Conservation (phyloP, 257 asterid species). For the Voacanga thouarsii region DNA sequence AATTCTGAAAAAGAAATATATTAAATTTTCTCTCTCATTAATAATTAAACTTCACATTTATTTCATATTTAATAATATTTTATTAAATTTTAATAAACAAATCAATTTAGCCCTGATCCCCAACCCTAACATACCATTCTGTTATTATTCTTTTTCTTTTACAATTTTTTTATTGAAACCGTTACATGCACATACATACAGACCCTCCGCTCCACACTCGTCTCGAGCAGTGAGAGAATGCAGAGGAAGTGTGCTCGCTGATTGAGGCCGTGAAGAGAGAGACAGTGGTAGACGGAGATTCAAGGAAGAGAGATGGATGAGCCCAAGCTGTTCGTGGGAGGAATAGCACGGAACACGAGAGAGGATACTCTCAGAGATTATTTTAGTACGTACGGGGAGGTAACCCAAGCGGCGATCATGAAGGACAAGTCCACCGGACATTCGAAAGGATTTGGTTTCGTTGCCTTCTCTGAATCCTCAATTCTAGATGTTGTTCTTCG, state of each 20-base stretch:
- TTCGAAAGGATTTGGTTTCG: conserved; percentile 44
- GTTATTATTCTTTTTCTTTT: too few relatives aligned
- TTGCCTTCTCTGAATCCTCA: conserved; percentile 41
- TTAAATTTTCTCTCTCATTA: too few relatives aligned
- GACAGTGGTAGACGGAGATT: neutral
- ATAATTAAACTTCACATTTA: too few relatives aligned
- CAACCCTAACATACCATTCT: too few relatives aligned
- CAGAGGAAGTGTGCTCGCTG: neutral
- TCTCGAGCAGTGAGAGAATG: neutral
- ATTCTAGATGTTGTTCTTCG: conserved; percentile 31
- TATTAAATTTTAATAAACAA: too few relatives aligned
- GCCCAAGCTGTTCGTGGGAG: conserved; percentile 42
- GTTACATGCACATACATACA: neutral
- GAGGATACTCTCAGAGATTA: conserved; percentile 32
- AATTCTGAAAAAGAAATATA: too few relatives aligned
- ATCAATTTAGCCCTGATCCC: too few relatives aligned
- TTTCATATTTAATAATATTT: too few relatives aligned
- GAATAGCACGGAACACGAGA: conserved; percentile 37
- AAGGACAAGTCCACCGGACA: conserved; percentile 33
- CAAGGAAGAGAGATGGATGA: conserved; percentile 16
- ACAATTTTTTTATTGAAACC: too few relatives aligned
- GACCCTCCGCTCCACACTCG: neutral
- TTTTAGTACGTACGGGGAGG: conserved; percentile 36
- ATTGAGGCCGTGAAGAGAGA: neutral
- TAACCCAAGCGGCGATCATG: conserved; percentile 30